phyloP scores from a whole-genome alignment of 306 rosid genomes.

The Trichosanthes cucumerina region DNA sequence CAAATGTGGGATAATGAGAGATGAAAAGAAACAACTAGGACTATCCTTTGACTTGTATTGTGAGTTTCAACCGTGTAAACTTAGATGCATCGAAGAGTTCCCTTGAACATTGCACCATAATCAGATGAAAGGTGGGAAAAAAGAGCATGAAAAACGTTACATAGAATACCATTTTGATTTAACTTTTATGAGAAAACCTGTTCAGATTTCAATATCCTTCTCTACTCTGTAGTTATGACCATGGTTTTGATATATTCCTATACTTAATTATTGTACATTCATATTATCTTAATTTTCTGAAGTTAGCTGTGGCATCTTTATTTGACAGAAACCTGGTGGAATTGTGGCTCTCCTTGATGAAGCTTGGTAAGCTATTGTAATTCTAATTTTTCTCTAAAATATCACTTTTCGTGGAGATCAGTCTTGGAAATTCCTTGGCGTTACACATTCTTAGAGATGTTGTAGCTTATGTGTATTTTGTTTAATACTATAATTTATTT shows the following conservation, averaged over 20 bases:
- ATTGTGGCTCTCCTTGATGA: constrained; percentile 94
- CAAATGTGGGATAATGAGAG: background rate
- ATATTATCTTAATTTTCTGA: background rate
- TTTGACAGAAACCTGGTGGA: constrained; percentile 96
- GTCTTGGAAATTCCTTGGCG: background rate
- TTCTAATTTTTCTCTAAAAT: background rate
- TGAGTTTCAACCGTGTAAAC: background rate
- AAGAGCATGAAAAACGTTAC: background rate
- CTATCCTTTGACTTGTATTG: background rate
- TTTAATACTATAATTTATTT: background rate
- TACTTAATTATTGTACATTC: background rate
- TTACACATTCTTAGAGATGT: background rate
- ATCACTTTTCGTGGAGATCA: background rate
- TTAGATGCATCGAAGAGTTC: background rate
- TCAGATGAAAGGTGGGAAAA: background rate
- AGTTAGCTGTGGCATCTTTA: constrained; percentile 17
- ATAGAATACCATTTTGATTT: background rate
- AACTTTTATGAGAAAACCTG: background rate
- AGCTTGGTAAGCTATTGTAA: constrained; percentile 70
- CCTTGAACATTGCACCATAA: background rate
- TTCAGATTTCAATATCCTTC: background rate
- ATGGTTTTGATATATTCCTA: background rate
- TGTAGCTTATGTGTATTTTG: background rate
- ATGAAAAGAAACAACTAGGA: background rate
- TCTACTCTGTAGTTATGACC: background rate